Conservation (phyloP, 2,329 filamentous ascomycete genomes). For the Didymella lethalis region DNA sequence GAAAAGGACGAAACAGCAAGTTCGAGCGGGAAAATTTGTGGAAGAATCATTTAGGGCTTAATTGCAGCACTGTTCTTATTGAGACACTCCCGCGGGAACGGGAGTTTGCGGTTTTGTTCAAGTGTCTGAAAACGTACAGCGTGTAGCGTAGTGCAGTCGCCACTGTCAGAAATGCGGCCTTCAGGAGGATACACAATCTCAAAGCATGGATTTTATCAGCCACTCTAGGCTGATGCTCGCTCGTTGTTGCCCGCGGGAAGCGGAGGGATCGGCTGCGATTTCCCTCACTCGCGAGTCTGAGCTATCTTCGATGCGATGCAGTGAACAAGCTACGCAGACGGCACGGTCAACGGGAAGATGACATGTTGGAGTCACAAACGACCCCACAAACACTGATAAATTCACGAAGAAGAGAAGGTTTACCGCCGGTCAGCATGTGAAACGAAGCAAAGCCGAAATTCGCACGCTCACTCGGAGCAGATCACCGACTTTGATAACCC, state of each 20-base stretch:
- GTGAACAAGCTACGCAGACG: neutral
- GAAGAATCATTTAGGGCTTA: neutral
- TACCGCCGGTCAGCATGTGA: neutral
- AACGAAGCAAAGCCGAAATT: neutral
- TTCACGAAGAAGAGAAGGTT: neutral
- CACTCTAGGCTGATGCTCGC: neutral
- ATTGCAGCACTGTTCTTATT: neutral
- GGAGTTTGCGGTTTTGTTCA: neutral
- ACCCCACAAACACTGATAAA: neutral
- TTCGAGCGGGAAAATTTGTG: neutral
- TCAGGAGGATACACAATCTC: neutral
- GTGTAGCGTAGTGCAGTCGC: neutral
- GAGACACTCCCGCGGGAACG: neutral
- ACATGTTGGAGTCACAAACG: constrained; percentile 1
- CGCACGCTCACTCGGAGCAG: neutral
- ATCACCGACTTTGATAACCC: neutral
- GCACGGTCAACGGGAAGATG: neutral
- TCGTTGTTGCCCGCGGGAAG: neutral
- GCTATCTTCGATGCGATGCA: neutral
- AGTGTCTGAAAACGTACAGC: neutral
- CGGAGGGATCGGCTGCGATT: neutral
- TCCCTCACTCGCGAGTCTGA: neutral
- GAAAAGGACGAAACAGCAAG: neutral
- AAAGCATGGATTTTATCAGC: neutral
- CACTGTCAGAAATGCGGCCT: neutral